Percentiles rank a stretch among this genome's conserved stretches.
These are phyloP conservation scores for Coemansia erecta DNA, from an alignment of 192 early-diverging fungal genomes.

Conservation along the genomic window DNA sequence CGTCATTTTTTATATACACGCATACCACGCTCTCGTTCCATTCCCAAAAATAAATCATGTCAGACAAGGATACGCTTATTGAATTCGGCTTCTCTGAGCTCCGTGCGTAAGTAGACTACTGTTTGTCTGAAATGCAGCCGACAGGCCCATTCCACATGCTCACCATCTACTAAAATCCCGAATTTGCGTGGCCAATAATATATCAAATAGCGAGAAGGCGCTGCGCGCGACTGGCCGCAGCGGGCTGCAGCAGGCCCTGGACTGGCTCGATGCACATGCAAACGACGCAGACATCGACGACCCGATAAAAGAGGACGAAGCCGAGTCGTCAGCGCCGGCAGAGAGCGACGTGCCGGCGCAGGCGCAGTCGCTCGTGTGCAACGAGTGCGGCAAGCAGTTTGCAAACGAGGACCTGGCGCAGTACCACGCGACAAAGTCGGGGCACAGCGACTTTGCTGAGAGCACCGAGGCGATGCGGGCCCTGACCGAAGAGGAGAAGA, in stretches of 20 bases:
- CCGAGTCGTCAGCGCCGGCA: background rate
- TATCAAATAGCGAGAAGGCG: slow-evolving; percentile 33
- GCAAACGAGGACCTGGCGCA: slow-evolving; percentile 58
- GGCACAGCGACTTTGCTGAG: slow-evolving; percentile 67
- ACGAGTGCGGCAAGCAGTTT: slow-evolving; percentile 70
- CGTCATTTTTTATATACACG: too few species aligned
- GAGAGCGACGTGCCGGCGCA: background rate
- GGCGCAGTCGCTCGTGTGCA: slow-evolving; percentile 53
- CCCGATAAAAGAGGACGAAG: slow-evolving; percentile 1
- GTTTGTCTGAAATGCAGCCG: too few species aligned
- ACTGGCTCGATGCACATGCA: slow-evolving; percentile 48
- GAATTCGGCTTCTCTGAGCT: too few species aligned
- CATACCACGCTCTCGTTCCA: too few species aligned
- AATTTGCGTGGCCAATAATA: too few species aligned
- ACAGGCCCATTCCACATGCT: background rate
- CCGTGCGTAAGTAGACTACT: too few species aligned
- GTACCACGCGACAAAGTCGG: slow-evolving; percentile 64
- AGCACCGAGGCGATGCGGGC: slow-evolving; percentile 66
- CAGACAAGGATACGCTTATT: too few species aligned
- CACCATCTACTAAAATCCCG: too few species aligned
- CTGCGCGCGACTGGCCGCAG: slow-evolving; percentile 38
- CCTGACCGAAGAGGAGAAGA: slow-evolving; percentile 72
- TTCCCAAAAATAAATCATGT: too few species aligned
- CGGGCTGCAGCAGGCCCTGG: slow-evolving; percentile 45
- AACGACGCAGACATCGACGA: slow-evolving; percentile 29